These are phyloP conservation scores for Domatiomyces globalis DNA, from an alignment of 2,329 filamentous ascomycete genomes.

Conservation along the genomic window DNA sequence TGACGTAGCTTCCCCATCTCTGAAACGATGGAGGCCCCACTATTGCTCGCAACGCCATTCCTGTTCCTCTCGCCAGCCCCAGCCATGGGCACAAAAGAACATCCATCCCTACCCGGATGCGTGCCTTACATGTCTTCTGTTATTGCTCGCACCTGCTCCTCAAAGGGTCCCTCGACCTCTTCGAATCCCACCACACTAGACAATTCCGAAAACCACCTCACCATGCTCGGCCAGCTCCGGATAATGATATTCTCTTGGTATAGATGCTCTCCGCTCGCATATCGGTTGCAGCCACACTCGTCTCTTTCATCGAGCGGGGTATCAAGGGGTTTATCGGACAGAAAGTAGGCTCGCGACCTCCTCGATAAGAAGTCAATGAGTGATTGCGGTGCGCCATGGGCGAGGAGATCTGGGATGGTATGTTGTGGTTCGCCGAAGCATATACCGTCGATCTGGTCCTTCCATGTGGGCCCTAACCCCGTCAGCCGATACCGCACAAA, in stretches of 20 bases:
- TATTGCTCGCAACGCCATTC: too few relatives aligned
- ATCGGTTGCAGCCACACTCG: constrained; percentile 51
- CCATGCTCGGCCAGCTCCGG: constrained; percentile 37
- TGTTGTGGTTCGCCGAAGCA: constrained; percentile 28
- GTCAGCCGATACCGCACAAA: neutral
- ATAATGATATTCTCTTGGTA: constrained; percentile 51
- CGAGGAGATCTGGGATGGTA: constrained; percentile 19
- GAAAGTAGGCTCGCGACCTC: constrained; percentile 48
- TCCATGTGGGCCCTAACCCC: constrained; percentile 27
- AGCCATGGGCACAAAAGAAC: too few relatives aligned
- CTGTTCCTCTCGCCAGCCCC: too few relatives aligned
- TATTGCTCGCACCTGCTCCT: neutral
- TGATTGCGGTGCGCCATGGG: constrained; percentile 7
- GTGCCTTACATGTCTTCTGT: neutral
- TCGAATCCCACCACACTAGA: constrained; percentile 4
- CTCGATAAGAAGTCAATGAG: constrained; percentile 29
- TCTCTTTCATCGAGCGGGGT: constrained; percentile 40
- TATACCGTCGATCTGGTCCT: constrained; percentile 27
- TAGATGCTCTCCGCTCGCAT: constrained; percentile 49
- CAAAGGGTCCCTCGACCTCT: neutral
- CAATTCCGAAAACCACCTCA: constrained; percentile 25
- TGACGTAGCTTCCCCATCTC: too few relatives aligned
- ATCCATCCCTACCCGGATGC: too few relatives aligned
- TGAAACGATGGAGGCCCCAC: too few relatives aligned
- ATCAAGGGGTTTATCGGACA: constrained; percentile 39